Base-by-base conservation (phyloP, 1,284 basidiomycete genomes). In the Cutaneotrichosporon sp. region DNA sequence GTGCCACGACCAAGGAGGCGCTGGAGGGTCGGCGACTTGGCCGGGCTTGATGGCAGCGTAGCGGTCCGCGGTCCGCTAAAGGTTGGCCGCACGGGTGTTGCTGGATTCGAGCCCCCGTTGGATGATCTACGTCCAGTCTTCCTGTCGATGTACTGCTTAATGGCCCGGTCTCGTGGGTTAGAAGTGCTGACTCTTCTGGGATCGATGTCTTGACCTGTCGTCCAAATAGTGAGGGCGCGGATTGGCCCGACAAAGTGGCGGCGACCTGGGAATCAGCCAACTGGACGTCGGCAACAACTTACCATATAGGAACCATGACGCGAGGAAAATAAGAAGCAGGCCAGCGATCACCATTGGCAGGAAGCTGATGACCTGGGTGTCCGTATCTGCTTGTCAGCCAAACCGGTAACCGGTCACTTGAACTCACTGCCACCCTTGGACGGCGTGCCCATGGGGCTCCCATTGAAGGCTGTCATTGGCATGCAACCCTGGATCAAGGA, bases 181-280 rank as follows among this genome's bases (percentile, higher is more conserved):
- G 55, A 8, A n/a, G 22, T 30, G 26, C 18, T 22, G 14, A 58
- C n/a, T 36, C 57, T 55, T 11, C 40, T 40, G 6, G 61, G 67
- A 60, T 78, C 76, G 18, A 80, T 76, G 53, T 76, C 77, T 14
- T 76, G 72, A 16, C 78, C 78, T 14, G 77, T 73, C 42, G 76
- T 70, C 78, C 78, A 80, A 59, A 76, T 77, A 1, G 78, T 80
- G 36, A 80, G 58, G 3, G 76, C 73, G 58, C 72, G 70, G 32
- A 80, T 77, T 0, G 78, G 78, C 7, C 78, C 78, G 16, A 76
- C 73, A 56, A 76, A 80, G 58, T 80, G 71, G 11, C 55, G 61
- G 32, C 61, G 61, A n/a, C 61, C 60, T 58, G 42, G 10, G 6
- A 21, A n/a, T 46, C n/a, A 46, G 42, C 5, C 10, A 1, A 11